Evolutionary conservation across 768 basidiomycete genomes (phyloP).

Genomic region (Leccinellum rugosiceps): DNA sequence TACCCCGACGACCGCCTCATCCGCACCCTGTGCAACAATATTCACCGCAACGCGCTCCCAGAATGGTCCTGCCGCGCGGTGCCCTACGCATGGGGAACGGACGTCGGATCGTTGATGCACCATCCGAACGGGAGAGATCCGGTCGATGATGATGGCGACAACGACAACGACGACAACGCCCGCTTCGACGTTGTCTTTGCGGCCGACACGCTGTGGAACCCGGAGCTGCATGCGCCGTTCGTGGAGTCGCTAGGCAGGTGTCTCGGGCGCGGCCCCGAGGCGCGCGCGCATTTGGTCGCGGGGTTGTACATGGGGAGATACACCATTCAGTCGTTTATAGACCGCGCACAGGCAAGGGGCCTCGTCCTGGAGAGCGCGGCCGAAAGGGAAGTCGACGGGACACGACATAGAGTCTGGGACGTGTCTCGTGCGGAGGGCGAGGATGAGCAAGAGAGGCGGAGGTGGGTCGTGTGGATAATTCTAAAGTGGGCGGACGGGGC

Average conservation of each 20-base stretch:
- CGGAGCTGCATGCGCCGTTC: constrained; percentile 53
- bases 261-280: constrained; percentile 38
- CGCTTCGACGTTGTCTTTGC: constrained; percentile 67
- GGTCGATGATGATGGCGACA: neutral
- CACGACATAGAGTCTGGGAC: constrained; percentile 46
- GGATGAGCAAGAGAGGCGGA: constrained; percentile 63
- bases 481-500: constrained; percentile 42
- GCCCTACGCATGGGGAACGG: constrained; percentile 66
- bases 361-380: constrained; percentile 43
- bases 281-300: constrained; percentile 64
- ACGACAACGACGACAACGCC: no score
- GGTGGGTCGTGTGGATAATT: constrained; percentile 70
- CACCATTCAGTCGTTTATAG: constrained; percentile 61
- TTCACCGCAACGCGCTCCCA: constrained; percentile 46
- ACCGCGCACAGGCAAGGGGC: constrained; percentile 29
- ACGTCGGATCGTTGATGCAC: constrained; percentile 29
- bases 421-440: constrained; percentile 50
- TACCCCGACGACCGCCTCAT: constrained; percentile 69
- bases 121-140: neutral
- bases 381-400: constrained; percentile 49
- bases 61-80: constrained; percentile 46
- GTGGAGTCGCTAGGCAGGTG: constrained; percentile 49
- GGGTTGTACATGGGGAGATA: constrained; percentile 78
- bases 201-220: constrained; percentile 78
- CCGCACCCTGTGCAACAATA: constrained; percentile 53